These are phyloP conservation scores for Pugionium dolabratum DNA, from an alignment of 345 rosid genomes.

Conservation along the genomic window DNA sequence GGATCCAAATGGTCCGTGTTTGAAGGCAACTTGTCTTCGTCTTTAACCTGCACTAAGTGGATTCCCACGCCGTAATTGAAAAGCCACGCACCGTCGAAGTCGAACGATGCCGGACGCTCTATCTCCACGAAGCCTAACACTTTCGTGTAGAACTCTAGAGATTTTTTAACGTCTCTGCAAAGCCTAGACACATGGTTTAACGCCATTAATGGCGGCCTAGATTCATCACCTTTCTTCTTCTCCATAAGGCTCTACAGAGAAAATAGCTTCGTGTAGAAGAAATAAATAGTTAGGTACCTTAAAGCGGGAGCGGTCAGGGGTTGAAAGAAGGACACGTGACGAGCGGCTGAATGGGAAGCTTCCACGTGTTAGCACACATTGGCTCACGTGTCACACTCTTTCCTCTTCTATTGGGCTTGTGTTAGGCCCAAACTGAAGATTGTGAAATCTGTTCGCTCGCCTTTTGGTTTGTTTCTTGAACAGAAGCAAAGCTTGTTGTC, in stretches of 20 bases:
- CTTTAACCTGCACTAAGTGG: constrained; percentile 58
- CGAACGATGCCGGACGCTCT: constrained; percentile 52
- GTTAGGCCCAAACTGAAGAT: background rate
- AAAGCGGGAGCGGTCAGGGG: constrained; percentile 8
- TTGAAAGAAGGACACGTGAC: constrained; percentile 32
- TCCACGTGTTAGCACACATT: constrained; percentile 17
- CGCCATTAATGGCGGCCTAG: constrained; percentile 53
- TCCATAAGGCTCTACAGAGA: background rate
- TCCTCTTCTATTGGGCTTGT: constrained; percentile 1
- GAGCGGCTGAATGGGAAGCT: constrained; percentile 43
- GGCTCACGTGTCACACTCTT: constrained; percentile 29
- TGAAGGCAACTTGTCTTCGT: constrained; percentile 49
- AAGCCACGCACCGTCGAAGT: constrained; percentile 70
- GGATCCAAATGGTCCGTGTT: constrained; percentile 46
- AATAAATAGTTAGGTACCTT: constrained; percentile 5
- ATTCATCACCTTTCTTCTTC: constrained; percentile 14
- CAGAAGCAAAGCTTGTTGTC: too few species aligned
- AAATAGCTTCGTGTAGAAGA: constrained; percentile 1
- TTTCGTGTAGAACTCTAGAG: constrained; percentile 57
- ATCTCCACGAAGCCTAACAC: constrained; percentile 62
- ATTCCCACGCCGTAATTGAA: constrained; percentile 76
- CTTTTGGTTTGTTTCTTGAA: background rate
- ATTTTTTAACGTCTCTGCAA: constrained; percentile 55
- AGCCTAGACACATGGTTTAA: constrained; percentile 72
- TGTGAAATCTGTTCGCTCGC: background rate